These are phyloP conservation scores for Bruguiera sexangula DNA, from an alignment of 345 rosid species.

Conservation along the genomic window DNA sequence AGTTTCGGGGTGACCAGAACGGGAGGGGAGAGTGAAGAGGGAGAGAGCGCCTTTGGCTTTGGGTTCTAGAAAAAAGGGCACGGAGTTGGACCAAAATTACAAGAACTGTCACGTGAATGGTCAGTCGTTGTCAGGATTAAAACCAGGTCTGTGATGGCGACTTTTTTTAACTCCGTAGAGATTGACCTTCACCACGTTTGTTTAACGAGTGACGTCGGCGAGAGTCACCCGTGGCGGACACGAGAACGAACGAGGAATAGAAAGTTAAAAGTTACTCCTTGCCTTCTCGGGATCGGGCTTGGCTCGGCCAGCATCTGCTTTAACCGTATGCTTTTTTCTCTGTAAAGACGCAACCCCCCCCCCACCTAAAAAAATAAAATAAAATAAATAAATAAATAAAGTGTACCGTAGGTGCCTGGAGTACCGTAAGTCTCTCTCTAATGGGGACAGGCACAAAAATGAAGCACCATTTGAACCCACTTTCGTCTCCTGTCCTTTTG, in stretches of 20 bases:
- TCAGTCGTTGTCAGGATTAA: slow-evolving; percentile 4
- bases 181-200: background rate
- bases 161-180: background rate
- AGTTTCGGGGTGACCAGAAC: slow-evolving; percentile 1
- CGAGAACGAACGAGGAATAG: background rate
- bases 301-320: too few species aligned
- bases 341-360: too few species aligned
- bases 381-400: too few species aligned
- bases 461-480: too few species aligned
- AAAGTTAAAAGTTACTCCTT: background rate
- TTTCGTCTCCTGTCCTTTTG: too few species aligned
- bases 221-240: too few species aligned
- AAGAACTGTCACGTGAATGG: slow-evolving; percentile 14
- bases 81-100: slow-evolving; percentile 9
- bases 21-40: background rate
- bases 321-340: too few species aligned
- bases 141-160: background rate
- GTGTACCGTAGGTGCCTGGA: too few species aligned
- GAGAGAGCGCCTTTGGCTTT: background rate
- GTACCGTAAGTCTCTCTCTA: too few species aligned
- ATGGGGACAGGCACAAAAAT: too few species aligned
- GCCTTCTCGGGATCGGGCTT: background rate
- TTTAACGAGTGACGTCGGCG: slow-evolving; percentile 8
- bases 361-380: too few species aligned
- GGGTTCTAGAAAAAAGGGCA: background rate